A percentile compares a stretch with the other conserved stretches of the same genome.
phyloP scores from a whole-genome alignment of 768 basidiomycete genomes.

The Russula brevipes region DNA sequence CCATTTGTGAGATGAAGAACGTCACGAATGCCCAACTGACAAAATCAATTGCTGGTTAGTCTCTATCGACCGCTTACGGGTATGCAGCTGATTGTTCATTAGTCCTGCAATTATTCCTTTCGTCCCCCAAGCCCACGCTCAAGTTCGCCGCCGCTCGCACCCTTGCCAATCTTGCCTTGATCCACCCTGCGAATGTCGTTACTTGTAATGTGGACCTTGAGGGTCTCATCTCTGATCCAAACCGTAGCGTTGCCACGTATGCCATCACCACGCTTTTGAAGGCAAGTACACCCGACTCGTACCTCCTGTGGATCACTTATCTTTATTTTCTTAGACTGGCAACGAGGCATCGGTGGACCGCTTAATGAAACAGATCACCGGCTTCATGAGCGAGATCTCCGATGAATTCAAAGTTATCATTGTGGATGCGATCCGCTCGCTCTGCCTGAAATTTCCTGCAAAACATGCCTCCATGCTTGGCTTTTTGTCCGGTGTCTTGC shows the following conservation, averaged over 20 bases:
- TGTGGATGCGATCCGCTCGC: constrained; percentile 94
- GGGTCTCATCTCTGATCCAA: constrained; percentile 90
- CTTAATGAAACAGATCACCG: constrained; percentile 97
- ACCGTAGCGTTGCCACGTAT: constrained; percentile 95
- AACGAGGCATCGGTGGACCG: constrained; percentile 99
- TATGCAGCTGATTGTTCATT: constrained; percentile 3
- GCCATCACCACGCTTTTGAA: constrained; percentile 98
- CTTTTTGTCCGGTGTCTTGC: constrained; percentile 92
- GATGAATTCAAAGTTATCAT: constrained; percentile 99
- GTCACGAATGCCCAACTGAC: constrained; percentile 72
- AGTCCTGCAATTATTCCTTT: constrained; percentile 95
- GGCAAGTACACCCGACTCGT: constrained; percentile 38
- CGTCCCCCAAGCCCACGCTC: constrained; percentile 89
- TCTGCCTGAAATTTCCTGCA: constrained; percentile 97
- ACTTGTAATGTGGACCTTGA: constrained; percentile 96
- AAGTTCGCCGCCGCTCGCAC: constrained; percentile 98
- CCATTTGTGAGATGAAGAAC: constrained; percentile 93
- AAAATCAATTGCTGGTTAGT: constrained; percentile 82
- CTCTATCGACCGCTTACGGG: neutral
- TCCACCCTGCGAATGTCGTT: constrained; percentile 81
- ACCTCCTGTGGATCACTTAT: constrained; percentile 17
- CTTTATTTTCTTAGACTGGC: constrained; percentile 60
- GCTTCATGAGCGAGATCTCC: constrained; percentile 98
- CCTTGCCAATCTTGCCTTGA: constrained; percentile 80
- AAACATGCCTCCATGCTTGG: constrained; percentile 97